Conservation (phyloP, 768 basidiomycete species). For the Holtermanniella nyarrowii region DNA sequence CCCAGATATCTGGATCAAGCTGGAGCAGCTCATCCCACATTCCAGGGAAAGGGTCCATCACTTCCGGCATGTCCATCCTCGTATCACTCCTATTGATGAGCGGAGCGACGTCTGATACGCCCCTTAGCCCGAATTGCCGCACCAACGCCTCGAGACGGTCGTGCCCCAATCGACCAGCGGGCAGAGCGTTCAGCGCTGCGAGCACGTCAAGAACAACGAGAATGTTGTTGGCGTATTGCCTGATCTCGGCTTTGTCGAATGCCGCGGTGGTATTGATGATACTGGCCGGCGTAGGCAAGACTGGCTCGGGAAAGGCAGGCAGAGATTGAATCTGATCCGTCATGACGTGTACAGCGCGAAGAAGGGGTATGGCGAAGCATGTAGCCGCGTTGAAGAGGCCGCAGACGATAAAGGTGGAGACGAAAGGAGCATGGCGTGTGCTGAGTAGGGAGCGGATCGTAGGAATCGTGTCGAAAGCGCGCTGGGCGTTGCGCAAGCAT, state of each 20-base stretch:
- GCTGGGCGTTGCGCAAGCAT: constrained; percentile 10
- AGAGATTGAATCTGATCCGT: constrained; percentile 5
- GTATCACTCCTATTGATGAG: neutral
- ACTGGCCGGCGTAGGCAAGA: too few relatives aligned
- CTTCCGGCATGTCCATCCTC: neutral
- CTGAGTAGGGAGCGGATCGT: constrained; percentile 2
- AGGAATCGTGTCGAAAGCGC: constrained; percentile 5
- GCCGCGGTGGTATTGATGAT: too few relatives aligned
- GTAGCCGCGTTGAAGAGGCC: constrained; percentile 17
- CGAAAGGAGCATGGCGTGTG: constrained; percentile 5
- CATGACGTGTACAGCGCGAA: constrained; percentile 7
- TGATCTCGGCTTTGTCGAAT: constrained; percentile 4
- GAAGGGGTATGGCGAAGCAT: constrained; percentile 11
- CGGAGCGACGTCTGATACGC: neutral
- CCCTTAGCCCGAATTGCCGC: constrained; percentile 6
- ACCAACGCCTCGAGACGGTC: constrained; percentile 6
- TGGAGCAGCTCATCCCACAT: neutral
- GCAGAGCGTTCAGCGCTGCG: constrained; percentile 5
- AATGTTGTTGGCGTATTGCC: constrained; percentile 15
- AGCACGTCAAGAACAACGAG: constrained; percentile 11
- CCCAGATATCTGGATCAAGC: constrained; percentile 8
- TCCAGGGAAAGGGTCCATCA: neutral
- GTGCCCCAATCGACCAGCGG: constrained; percentile 4
- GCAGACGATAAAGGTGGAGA: constrained; percentile 4
- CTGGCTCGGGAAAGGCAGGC: constrained; percentile 1